Evolutionary conservation across 148 eudicot species (phyloP), one percentile per base, ranked within the genome.

Genomic region (Heliamphora exappendiculata): DNA sequence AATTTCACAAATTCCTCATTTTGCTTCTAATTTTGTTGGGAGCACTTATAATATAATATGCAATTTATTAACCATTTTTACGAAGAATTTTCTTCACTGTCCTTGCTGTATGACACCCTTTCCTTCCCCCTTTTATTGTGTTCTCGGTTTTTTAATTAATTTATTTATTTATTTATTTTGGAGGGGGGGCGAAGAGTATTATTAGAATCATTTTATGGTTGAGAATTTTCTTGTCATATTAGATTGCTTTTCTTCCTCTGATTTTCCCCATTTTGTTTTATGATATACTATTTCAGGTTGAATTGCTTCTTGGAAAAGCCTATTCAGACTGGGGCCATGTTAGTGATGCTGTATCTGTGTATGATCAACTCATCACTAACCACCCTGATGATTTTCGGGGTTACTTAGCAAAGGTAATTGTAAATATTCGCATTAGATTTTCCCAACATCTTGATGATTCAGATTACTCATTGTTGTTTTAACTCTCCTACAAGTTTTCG

Each of bases 321-420:
- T 95, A 95, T 84, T 85, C 99, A 58, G 97, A 91, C 64, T 92
- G 99, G 99, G 97, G 99, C 66, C 97, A 93, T 75, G 75, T 92
- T 59, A 89, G 94, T 67, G 99, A 95, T 85, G 99, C 99, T 31
- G 81, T 91, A 58, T 76, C 94, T 75, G 90, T 95, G 33, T 95
- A 95, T 78, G 96, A 95, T 87, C 88, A 85, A 75, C 89, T 95
- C 79, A 95, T 95, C 75, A 84, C 96, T 67, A 82, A 69, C 81
- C 83, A 87, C 83, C 99, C 96, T 49, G 80, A 89, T 77, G 99
- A 95, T 58, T 95, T 95, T 70, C 89, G 96, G 62, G 94, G 88
- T 60, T 95, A 90, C 86, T 84, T 95, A 76, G 99, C 97, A 34
- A 95, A 95, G 99, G 99, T 95, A 59, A 69, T 12, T 69, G 36